These are phyloP conservation scores for Alternaria rosae DNA, from an alignment of 2,329 filamentous ascomycete genomes.

Conservation along the genomic window DNA sequence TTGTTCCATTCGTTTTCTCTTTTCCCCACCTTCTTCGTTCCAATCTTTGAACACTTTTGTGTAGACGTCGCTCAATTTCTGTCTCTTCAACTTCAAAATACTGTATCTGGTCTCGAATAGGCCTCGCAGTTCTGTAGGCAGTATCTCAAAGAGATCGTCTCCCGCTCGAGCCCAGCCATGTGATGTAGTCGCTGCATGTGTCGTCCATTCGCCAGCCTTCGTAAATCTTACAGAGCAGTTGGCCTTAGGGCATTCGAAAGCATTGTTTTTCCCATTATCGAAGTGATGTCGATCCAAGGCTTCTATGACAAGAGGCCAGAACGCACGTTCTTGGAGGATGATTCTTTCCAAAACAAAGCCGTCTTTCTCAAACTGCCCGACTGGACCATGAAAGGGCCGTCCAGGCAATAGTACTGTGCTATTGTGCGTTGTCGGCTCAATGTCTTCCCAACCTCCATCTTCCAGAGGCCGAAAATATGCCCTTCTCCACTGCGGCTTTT, in stretches of 20 bases:
- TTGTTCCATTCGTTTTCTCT: constrained; percentile 2
- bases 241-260: constrained; percentile 17
- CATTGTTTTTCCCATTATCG: constrained; percentile 1
- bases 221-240: constrained; percentile 18
- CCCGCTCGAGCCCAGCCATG: background rate
- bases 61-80: background rate
- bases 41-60: background rate
- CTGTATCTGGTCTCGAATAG: background rate
- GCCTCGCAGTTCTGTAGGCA: background rate
- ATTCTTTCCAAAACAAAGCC: background rate
- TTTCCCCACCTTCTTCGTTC: background rate
- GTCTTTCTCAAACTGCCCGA: background rate
- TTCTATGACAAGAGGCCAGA: constrained; percentile 21
- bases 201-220: constrained; percentile 22
- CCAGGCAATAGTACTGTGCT: background rate
- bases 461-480: background rate
- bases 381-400: background rate
- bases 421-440: background rate
- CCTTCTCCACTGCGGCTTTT: background rate
- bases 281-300: constrained; percentile 26
- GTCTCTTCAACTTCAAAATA: background rate
- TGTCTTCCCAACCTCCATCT: background rate
- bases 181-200: constrained; percentile 21
- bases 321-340: background rate
- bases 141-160: background rate